These are phyloP conservation scores for Casuarina glauca DNA, from an alignment of 306 rosid genomes.

Conservation along the genomic window DNA sequence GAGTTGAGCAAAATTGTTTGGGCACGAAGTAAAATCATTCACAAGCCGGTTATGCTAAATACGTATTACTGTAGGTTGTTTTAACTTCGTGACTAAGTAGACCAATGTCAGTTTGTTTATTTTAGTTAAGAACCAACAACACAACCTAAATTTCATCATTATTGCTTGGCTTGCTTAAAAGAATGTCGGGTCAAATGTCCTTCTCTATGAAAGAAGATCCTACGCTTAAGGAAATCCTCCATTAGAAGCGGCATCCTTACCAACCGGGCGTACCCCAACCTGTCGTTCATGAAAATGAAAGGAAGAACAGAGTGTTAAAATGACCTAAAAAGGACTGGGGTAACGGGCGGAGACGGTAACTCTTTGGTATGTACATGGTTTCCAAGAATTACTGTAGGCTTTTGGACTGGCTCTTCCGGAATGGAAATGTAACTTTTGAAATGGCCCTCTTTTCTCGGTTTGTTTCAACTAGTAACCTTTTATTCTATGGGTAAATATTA, in stretches of 20 bases:
- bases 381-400: background rate
- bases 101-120: background rate
- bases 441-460: background rate
- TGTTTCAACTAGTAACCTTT: background rate
- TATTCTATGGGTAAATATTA: background rate
- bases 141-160: conserved; percentile 10
- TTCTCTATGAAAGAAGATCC: conserved; percentile 11
- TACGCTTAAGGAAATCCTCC: background rate
- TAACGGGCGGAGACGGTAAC: background rate
- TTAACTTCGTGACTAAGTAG: background rate
- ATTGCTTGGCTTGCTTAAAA: conserved; percentile 30
- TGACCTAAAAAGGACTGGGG: conserved; percentile 6
- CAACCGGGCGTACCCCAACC: background rate
- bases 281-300: conserved; percentile 11
- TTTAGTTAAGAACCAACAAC: background rate
- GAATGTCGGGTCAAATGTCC: conserved; percentile 32
- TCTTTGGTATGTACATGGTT: conserved; percentile 2
- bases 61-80: background rate
- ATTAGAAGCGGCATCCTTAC: conserved; percentile 15
- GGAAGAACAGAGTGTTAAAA: background rate
- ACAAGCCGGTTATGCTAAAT: background rate
- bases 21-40: background rate
- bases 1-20: background rate
- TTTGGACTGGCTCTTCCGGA: background rate
- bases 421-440: background rate